phyloP scores from a whole-genome alignment of 2,329 filamentous ascomycete genomes.

The Phialocephala subalpina region DNA sequence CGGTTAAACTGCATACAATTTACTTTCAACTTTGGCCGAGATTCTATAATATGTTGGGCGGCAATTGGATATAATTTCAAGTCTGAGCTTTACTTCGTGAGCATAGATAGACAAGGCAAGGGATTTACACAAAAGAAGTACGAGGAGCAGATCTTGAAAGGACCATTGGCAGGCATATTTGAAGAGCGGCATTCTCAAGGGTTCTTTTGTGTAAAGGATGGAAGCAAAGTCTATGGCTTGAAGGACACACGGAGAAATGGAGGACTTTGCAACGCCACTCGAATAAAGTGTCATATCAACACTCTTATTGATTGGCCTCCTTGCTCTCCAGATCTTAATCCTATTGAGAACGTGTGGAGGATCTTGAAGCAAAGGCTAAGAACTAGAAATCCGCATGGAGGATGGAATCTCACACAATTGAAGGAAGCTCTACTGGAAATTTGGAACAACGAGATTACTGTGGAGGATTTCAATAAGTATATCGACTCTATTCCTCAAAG shows the following conservation, averaged over 20 bases:
- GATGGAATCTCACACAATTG: too few species aligned
- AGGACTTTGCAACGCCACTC: conserved; percentile 23
- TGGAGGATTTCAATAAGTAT: too few species aligned
- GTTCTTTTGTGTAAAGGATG: conserved; percentile 26
- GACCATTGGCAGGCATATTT: conserved; percentile 23
- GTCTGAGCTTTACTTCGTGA: conserved; percentile 21
- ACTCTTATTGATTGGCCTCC: conserved; percentile 23
- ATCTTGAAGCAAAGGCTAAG: conserved; percentile 27
- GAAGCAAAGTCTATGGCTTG: conserved; percentile 23
- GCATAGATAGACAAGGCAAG: conserved; percentile 28
- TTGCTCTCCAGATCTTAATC: conserved; percentile 22
- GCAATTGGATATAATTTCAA: conserved; percentile 32
- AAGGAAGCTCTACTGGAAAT: too few species aligned
- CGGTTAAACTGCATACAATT: conserved; percentile 29
- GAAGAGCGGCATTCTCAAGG: background rate
- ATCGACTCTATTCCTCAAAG: too few species aligned
- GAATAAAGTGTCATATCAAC: conserved; percentile 27
- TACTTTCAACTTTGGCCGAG: conserved; percentile 19
- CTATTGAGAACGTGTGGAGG: too few species aligned
- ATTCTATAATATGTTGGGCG: conserved; percentile 18
- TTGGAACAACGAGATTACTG: too few species aligned
- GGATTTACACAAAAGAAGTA: conserved; percentile 33
- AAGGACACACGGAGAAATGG: conserved; percentile 25
- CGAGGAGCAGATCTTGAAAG: conserved; percentile 21
- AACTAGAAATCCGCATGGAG: conserved; percentile 23